Percentiles rank a stretch among this genome's conserved stretches.
phyloP scores from a whole-genome alignment of 1,284 basidiomycete species.

The Melampsora americana region DNA sequence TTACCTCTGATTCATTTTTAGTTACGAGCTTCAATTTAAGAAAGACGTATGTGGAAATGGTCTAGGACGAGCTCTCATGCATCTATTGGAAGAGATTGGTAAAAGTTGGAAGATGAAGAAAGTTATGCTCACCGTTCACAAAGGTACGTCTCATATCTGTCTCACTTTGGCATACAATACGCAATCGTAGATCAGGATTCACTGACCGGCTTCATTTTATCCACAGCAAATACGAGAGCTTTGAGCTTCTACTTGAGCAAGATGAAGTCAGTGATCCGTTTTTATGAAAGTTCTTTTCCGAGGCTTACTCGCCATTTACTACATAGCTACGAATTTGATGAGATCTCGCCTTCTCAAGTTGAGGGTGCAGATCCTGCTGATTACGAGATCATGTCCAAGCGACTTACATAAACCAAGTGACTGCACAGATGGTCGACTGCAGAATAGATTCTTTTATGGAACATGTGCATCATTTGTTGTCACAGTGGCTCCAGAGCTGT shows the following conservation, averaged over 20 bases:
- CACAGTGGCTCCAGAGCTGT: too few relatives aligned
- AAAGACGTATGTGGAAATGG: slow-evolving; percentile 59
- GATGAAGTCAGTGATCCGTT: not conserved
- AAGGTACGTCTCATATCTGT: slow-evolving; percentile 57
- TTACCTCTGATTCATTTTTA: slow-evolving; percentile 50
- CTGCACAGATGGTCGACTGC: too few relatives aligned
- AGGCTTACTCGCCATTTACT: not conserved
- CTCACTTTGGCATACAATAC: not conserved
- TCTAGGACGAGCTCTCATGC: slow-evolving; percentile 62
- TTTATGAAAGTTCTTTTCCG: not conserved
- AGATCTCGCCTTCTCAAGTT: slow-evolving; percentile 29
- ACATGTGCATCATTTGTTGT: too few relatives aligned
- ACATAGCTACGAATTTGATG: slow-evolving; percentile 14
- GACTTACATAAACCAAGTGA: too few relatives aligned
- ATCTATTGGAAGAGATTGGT: slow-evolving; percentile 60
- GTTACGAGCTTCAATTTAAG: slow-evolving; percentile 70
- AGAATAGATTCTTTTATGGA: too few relatives aligned
- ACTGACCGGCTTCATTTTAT: not conserved
- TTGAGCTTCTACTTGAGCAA: not conserved
- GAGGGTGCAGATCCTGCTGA: slow-evolving; percentile 15
- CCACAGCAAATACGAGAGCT: slow-evolving; percentile 3
- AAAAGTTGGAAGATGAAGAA: slow-evolving; percentile 63
- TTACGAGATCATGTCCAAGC: slow-evolving; percentile 27
- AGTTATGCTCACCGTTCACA: slow-evolving; percentile 69
- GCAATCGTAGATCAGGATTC: not conserved